Evolutionary conservation across 805 yeast genomes (phyloP), one percentile per base, ranked within the genome.

Genomic region (Starmerella geochares): DNA sequence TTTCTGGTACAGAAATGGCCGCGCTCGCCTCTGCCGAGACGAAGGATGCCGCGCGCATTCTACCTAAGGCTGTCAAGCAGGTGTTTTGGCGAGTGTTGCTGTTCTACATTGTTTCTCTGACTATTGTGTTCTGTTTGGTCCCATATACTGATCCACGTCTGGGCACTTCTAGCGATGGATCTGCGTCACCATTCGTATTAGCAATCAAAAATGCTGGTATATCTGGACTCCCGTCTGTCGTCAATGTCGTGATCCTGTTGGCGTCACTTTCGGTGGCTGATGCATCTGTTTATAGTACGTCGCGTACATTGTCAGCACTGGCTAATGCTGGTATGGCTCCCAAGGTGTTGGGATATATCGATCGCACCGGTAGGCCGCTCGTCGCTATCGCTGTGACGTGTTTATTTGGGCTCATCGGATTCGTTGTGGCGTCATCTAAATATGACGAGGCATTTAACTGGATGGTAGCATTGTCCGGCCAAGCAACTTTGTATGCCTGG

Each of bases 11-110:
- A 13, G 92, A 83, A 64, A 70, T 83, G 56, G 77, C 77, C 31
- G 85, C 86, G 37, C 70, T 83, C 37, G 83, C 87, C 9, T 81
- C 87, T 17, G 86, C 88, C 4, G 92, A 84, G 65, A 72, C 85
- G 27, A 74, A 67, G 38, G 76, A 83, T 62, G 87, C 90, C 41
- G 71, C 84, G 58, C 72, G 71, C 51, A 67, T 82, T 2, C 72
- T 83, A 47, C 90, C 90, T 27, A 72, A 75, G 44, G 87, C 90
- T 36, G 79, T 82, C 49, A 83, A 83, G 65, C 87, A 84, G 67
- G 85, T 83, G 1, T 81, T 85, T 66, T 83, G 92, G 90, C 73
- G 92, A 66, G 80, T 85, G 52, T 67, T 80, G 14, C 65, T 82
- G 55, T 83, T 84, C 62, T 85, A 83, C 68, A 72, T 85, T 62